Evolutionary conservation across 306 rosid species (phyloP).

Genomic region (Ochetophila trinervis): DNA sequence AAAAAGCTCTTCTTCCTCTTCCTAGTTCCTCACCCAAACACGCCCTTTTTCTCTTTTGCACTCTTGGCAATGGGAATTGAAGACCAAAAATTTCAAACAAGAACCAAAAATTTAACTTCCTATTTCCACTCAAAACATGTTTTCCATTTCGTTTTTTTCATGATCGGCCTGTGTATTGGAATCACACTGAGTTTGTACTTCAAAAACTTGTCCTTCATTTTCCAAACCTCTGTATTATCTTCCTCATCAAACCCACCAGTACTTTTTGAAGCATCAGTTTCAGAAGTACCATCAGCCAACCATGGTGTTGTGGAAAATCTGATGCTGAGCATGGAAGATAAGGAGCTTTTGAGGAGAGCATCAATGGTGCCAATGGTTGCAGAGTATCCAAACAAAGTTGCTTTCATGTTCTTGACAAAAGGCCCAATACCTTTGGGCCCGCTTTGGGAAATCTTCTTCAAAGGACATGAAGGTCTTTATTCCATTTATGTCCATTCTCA

Average conservation of each 20-base stretch:
- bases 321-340: constrained; percentile 40
- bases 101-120: constrained; percentile 19
- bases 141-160: constrained; percentile 32
- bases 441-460: constrained; percentile 59
- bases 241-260: constrained; percentile 12
- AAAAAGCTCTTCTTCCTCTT: not conserved
- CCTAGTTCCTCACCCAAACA: not conserved
- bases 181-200: constrained; percentile 31
- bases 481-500: constrained; percentile 51
- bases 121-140: constrained; percentile 15
- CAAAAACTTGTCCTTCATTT: constrained; percentile 21
- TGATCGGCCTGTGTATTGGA: constrained; percentile 47
- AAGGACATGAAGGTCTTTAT: constrained; percentile 41
- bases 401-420: constrained; percentile 65
- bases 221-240: constrained; percentile 1
- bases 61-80: constrained; percentile 22
- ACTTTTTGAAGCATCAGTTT: not conserved
- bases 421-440: constrained; percentile 45
- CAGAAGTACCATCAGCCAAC: not conserved
- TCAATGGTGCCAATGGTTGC: constrained; percentile 30
- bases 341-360: constrained; percentile 42
- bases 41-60: not conserved
- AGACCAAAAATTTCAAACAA: constrained; percentile 17
- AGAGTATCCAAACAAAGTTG: constrained; percentile 30
- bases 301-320: constrained; percentile 1